Conservation (phyloP, 805 yeast genomes). For the Komagataella pastoris region DNA sequence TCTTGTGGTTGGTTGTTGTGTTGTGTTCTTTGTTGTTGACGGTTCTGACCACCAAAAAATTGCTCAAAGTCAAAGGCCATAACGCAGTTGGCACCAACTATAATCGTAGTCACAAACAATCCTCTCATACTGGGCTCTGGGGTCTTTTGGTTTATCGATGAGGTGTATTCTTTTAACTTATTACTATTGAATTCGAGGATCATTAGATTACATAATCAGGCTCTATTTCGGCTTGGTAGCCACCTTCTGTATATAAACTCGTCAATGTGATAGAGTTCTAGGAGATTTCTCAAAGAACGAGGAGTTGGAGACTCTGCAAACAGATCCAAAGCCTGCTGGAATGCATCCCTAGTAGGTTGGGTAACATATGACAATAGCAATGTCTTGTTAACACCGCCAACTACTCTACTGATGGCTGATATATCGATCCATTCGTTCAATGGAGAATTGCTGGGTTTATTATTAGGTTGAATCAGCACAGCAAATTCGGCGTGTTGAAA, state of each 20-base stretch:
- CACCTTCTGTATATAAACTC: slow-evolving; percentile 70
- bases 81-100: neutral
- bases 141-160: neutral
- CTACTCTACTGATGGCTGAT: slow-evolving; percentile 63
- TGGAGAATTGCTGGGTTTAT: slow-evolving; percentile 4
- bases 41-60: slow-evolving; percentile 12
- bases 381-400: slow-evolving; percentile 77
- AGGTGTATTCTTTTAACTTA: neutral
- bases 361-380: slow-evolving; percentile 59
- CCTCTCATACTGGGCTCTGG: neutral
- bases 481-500: slow-evolving; percentile 90
- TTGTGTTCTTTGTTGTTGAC: slow-evolving; percentile 11
- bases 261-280: slow-evolving; percentile 34
- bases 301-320: neutral
- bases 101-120: neutral
- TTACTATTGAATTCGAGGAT: neutral
- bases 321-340: slow-evolving; percentile 3
- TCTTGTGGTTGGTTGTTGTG: slow-evolving; percentile 7
- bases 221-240: slow-evolving; percentile 78
- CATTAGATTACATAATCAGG: slow-evolving; percentile 21
- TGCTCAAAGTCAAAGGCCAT: slow-evolving; percentile 16
- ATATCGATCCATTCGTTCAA: slow-evolving; percentile 40
- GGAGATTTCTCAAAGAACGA: slow-evolving; percentile 10
- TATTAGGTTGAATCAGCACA: slow-evolving; percentile 33
- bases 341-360: slow-evolving; percentile 25